Evolutionary conservation across 2,329 filamentous ascomycete species (phyloP).

Genomic region (Peltaster fructicola): DNA sequence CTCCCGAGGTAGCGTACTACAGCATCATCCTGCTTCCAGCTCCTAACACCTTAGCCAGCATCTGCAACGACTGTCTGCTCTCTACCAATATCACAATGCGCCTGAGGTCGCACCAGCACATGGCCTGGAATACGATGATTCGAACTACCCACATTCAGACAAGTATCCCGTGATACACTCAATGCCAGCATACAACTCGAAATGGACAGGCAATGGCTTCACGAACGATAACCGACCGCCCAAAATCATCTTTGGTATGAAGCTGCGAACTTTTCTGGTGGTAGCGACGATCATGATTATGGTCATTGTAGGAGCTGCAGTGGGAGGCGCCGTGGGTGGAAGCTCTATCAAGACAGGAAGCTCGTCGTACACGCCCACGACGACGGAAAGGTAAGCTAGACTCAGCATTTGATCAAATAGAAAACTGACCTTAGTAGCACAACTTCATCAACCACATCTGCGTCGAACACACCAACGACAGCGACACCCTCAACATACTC

Average conservation of each 20-base stretch:
- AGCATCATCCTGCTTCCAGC: no score
- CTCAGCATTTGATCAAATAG: no score
- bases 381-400: neutral
- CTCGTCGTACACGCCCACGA: neutral
- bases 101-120: slow-evolving; percentile 22
- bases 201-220: slow-evolving; percentile 8
- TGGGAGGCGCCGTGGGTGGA: slow-evolving; percentile 20
- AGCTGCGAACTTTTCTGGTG: slow-evolving; percentile 18
- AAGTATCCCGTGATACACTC: slow-evolving; percentile 19
- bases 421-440: neutral
- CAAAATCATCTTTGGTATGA: slow-evolving; percentile 23
- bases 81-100: slow-evolving; percentile 23
- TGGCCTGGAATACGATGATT: slow-evolving; percentile 22
- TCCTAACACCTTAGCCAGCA: no score
- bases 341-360: slow-evolving; percentile 8
- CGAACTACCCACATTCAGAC: slow-evolving; percentile 18
- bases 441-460: slow-evolving; percentile 3
- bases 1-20: no score
- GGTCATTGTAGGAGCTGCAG: slow-evolving; percentile 20
- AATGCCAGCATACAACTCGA: slow-evolving; percentile 8
- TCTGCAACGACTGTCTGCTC: slow-evolving; percentile 17
- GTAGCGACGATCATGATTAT: slow-evolving; percentile 16
- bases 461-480: slow-evolving; percentile 8
- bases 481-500: slow-evolving; percentile 11
- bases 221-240: slow-evolving; percentile 16